Base-by-base conservation (phyloP, 192 early-diverging fungal species). In the Gaertneriomyces sp. region DNA sequence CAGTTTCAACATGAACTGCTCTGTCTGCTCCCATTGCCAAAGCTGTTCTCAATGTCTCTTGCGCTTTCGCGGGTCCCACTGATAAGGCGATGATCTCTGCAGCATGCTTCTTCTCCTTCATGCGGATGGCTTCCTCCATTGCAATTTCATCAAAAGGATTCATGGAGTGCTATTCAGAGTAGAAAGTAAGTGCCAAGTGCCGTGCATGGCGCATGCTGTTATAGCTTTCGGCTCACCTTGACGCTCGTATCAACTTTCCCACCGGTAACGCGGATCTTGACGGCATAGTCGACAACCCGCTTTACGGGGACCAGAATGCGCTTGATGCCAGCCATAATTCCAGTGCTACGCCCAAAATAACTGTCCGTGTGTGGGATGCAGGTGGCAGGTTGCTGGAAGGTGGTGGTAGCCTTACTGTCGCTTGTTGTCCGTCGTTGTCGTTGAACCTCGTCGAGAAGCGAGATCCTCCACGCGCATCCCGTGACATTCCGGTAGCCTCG, bases 61-160 rank as follows among this genome's bases (percentile, higher is more conserved):
- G 89, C 3, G 88, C 49, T 84, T 97, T 99, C 65, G 88, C 63
- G 4, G 90, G 83, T 40, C 96, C 96, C 66, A 93, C 87, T 10
- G 93, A 89, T 47, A 99, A 80, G 50, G 90, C 93, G 62, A 97
- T 71, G 58, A 99, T 83, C 61, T 97, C 94, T 62, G 81, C 82
- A 46, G 83, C 88, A 51, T 82, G 73, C 73, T 82, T 82, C 60
- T 85, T 86, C 77, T 99, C 94, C 83, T 91, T 93, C 75, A 99
- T 83, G 38, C 88, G 84, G 51, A 99, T 84, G 44, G 96, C 96
- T 74, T 95, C 92, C 73, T 99, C 95, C 10, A 97, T 79, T n/a
- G 94, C 96, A 73, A 99, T 99, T 72, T 99, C 96, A 75, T 97
- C 95, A 77, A 99, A 99, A 45, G 96, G 96, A 79, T 99, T 99